Base-by-base conservation (phyloP, 2,329 filamentous ascomycete genomes). In the Cladosporium velox region DNA sequence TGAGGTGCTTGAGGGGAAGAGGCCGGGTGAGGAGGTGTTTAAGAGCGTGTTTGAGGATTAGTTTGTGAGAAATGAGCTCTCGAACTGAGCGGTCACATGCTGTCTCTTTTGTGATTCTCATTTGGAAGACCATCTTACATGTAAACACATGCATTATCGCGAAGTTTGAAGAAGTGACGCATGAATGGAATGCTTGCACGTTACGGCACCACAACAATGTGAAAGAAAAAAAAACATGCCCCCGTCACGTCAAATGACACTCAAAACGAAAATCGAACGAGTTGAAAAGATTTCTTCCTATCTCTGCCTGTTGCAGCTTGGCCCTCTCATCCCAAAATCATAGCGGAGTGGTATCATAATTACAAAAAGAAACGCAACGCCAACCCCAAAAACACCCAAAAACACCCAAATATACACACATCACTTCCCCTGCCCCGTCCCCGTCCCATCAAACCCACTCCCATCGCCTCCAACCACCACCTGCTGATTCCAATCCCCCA, bases 1-100 rank as follows among this genome's bases (percentile, higher is more conserved):
- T 72, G 90, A 92, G 66, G 91, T 90, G 4, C 75, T 96, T 11
- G 91, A 96, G 74, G 89, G 86, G 0, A 83, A 88, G 72, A 85
- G 87, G 64, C 91, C 93, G 0, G 88, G 90, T 18, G 91, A 93
- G 59, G 91, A 91, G 52, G 89, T 97, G 0, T 93, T 97, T 72
- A 91, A 87, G 71, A 91, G 92, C n/a, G 93, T 98, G 34, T 98
- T 98, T 34, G 52, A 55, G n/a, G 30, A 55, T 47, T 47, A 47
- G 28, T 30, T 24, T 24, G 24, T 24, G 24, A 24, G 24, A 24
- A 24, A 24, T 24, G 24, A 24, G 24, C 24, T 24, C 24, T 24
- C 24, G 24, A 24, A 24, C 24, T 24, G 24, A 24, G 24, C 24
- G 24, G 24, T 24, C 24, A 24, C 24, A 24, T 24, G 24, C 24